Evolutionary conservation across 1,139 yeast species (phyloP).

Genomic region (Chernovozyma aurita): DNA sequence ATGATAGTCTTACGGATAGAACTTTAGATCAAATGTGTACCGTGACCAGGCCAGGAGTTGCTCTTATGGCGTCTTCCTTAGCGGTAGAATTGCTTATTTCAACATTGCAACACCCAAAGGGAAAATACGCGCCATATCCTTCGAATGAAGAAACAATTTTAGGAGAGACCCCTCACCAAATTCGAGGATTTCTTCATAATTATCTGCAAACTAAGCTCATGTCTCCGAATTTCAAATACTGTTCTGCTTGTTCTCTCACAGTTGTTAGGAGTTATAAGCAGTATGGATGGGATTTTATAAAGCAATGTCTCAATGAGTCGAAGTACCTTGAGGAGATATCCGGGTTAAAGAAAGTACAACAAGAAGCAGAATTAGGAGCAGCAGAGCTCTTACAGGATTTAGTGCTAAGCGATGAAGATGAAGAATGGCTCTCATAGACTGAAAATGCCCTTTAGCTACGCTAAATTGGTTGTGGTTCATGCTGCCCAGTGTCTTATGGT

Average conservation of each 20-base stretch:
- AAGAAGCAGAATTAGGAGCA: constrained; percentile 64
- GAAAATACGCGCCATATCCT: constrained; percentile 30
- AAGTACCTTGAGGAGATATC: constrained; percentile 68
- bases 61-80: constrained; percentile 77
- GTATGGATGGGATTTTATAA: constrained; percentile 79
- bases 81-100: constrained; percentile 85
- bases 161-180: constrained; percentile 83
- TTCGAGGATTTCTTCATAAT: constrained; percentile 74
- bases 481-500: no score
- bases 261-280: constrained; percentile 48
- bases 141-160: constrained; percentile 31
- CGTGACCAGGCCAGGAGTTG: constrained; percentile 94
- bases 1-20: constrained; percentile 77
- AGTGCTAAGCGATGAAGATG: constrained; percentile 36
- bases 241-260: constrained; percentile 77
- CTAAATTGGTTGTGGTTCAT: no score
- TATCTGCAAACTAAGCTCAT: constrained; percentile 60
- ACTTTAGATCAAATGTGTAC: constrained; percentile 98
- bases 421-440: constrained; percentile 17
- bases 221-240: constrained; percentile 68
- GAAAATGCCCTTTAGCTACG: no score
- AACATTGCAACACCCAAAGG: constrained; percentile 60
- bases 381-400: constrained; percentile 33
- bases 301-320: constrained; percentile 59
- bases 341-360: constrained; percentile 71